Base-by-base conservation (phyloP, 2,329 filamentous ascomycete genomes). In the Ophiostoma ulmi region DNA sequence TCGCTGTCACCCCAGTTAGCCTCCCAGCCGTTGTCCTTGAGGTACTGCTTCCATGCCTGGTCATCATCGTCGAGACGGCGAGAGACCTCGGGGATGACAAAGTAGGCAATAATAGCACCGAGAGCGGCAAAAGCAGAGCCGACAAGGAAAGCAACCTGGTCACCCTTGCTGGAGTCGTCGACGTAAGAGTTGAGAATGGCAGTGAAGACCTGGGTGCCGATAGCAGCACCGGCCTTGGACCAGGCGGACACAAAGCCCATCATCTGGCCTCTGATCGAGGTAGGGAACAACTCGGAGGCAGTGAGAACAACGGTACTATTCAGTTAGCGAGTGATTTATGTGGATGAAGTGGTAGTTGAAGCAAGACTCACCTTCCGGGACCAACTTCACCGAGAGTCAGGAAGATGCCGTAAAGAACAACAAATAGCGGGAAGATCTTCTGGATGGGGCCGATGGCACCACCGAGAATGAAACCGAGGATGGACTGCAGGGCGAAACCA, bases 361-460 rank as follows among this genome's bases (percentile, higher is more conserved):
- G n/a, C 35, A 31, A 58, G 55, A 20, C 58, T 39, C 22, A 65
- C 63, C 63, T 67, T 26, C 83, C 71, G 84, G 84, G 84, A 0
- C 84, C 84, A 67, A 86, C 80, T 72, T 85, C 83, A 0, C 83
- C 83, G 0, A 85, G 75, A 0, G 80, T 81, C 39, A 82, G 76
- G 74, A 86, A 85, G 65, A 85, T 77, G 0, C 83, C 84, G 70
- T 85, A 85, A 13, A 86, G 76, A 4, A 85, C 80, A 0, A 86
- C 76, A 70, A 86, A 86, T 0, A 85, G 78, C 0, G 84, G 82
- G 41, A 85, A 82, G 1, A 85, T 75, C 0, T 68, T 78, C 73
- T 84, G 81, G 61, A 86, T 83, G 0, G 77, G 79, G 0, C 75
- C 75, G 17, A 83, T 78, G 0, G 83, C 82, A 3, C 82, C 83